Conservation (phyloP, 495 filamentous ascomycete genomes). For the Penicillium crystallinum region DNA sequence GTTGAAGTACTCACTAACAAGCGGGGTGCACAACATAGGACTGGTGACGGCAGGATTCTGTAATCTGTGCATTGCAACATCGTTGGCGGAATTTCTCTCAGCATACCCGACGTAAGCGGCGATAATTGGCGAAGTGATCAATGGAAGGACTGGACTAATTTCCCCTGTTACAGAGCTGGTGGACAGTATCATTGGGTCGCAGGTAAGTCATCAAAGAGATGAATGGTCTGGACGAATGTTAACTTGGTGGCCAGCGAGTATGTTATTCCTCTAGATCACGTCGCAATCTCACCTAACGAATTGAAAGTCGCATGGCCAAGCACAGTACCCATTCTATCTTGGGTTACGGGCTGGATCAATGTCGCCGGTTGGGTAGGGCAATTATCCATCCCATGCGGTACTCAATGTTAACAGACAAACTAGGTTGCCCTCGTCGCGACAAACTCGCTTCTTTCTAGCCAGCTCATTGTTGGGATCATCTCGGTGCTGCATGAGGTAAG, state of each 20-base stretch:
- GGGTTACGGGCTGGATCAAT: slow-evolving; percentile 72
- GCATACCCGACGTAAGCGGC: slow-evolving; percentile 58
- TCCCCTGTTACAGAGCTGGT: slow-evolving; percentile 33
- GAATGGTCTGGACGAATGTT: too few relatives aligned
- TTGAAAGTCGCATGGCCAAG: slow-evolving; percentile 44
- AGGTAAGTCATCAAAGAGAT: slow-evolving; percentile 28
- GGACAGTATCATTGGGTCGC: slow-evolving; percentile 73
- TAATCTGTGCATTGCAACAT: slow-evolving; percentile 62
- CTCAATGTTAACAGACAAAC: background rate
- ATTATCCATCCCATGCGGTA: background rate
- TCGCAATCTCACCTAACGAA: background rate
- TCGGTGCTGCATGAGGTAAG: slow-evolving; percentile 45
- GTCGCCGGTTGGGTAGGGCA: slow-evolving; percentile 59
- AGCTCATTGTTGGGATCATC: slow-evolving; percentile 54
- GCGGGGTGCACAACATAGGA: slow-evolving; percentile 26
- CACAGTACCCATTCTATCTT: slow-evolving; percentile 57
- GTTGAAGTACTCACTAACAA: background rate
- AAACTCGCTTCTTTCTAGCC: slow-evolving; percentile 45
- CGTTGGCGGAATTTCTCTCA: slow-evolving; percentile 64
- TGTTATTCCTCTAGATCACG: background rate
- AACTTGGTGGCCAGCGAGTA: slow-evolving; percentile 22
- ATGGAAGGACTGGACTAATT: background rate
- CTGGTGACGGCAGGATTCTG: slow-evolving; percentile 64
- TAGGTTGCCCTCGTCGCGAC: slow-evolving; percentile 53
- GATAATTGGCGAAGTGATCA: background rate